phyloP scores from a whole-genome alignment of 176 grass and related monocot species.

The Eragrostis curvula region DNA sequence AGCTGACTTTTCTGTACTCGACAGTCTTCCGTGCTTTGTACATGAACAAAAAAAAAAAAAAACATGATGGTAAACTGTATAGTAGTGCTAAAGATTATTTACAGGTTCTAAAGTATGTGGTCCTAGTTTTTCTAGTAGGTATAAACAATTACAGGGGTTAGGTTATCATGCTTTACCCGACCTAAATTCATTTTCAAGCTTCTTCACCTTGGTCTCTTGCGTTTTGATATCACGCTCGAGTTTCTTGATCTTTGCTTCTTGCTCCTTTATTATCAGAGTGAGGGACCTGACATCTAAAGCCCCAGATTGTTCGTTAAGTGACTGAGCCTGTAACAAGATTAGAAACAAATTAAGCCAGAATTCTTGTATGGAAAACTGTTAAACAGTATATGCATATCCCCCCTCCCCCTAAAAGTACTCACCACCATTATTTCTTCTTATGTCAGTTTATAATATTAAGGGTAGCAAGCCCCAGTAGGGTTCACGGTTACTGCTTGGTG shows the following conservation, averaged over 20 bases:
- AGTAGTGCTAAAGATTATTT: conserved; percentile 34
- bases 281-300: conserved; percentile 73
- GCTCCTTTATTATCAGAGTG: conserved; percentile 67
- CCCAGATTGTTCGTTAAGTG: conserved; percentile 68
- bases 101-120: conserved; percentile 41
- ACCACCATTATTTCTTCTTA: too few relatives aligned
- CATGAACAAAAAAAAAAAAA: background rate
- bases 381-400: background rate
- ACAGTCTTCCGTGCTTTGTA: conserved; percentile 5
- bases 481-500: conserved; percentile 19
- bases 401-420: too few relatives aligned
- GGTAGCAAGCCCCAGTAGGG: background rate
- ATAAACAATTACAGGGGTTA: conserved; percentile 3
- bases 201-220: conserved; percentile 75
- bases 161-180: conserved; percentile 46
- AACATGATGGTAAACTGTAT: conserved; percentile 34
- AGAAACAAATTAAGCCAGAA: conserved; percentile 33
- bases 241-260: conserved; percentile 80
- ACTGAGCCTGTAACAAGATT: conserved; percentile 64
- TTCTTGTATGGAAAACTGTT: conserved; percentile 24
- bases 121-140: conserved; percentile 21
- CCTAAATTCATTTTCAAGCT: conserved; percentile 64
- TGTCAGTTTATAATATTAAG: too few relatives aligned
- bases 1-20: conserved; percentile 31
- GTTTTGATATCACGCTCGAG: conserved; percentile 60